Percentiles rank a stretch among this genome's conserved stretches.
phyloP scores from a whole-genome alignment of 441 rosid species.

The Eutrema salsugineum region DNA sequence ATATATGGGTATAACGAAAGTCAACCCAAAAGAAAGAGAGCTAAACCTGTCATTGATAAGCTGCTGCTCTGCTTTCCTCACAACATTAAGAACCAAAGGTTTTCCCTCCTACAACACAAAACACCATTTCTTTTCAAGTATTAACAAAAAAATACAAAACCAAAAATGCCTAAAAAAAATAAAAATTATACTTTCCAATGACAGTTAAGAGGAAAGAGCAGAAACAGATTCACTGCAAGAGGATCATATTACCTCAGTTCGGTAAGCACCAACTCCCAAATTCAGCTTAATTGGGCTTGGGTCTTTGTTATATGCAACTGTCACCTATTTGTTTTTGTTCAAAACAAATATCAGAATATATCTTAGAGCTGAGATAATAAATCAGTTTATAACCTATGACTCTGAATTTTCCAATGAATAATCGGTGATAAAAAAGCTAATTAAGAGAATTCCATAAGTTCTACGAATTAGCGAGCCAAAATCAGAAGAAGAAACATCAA shows the following conservation, averaged over 20 bases:
- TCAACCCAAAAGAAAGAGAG: not conserved
- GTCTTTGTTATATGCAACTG: conserved; percentile 91
- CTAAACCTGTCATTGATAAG: conserved; percentile 69
- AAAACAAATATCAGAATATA: not conserved
- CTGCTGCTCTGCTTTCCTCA: conserved; percentile 88
- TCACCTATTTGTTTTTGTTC: conserved; percentile 41
- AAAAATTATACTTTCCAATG: not conserved
- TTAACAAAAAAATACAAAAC: not conserved
- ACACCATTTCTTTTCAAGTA: not conserved
- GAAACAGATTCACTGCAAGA: not conserved
- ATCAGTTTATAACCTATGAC: not conserved
- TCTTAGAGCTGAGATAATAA: not conserved
- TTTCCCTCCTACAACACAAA: conserved; percentile 71
- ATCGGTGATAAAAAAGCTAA: not conserved
- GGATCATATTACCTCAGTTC: conserved; percentile 66
- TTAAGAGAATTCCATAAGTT: not conserved
- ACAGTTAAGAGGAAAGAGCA: not conserved
- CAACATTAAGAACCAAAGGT: conserved; percentile 91
- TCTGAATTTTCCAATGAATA: not conserved
- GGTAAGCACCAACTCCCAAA: conserved; percentile 97
- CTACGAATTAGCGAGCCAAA: not conserved
- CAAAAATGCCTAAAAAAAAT: too few relatives aligned
- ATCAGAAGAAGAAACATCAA: not conserved
- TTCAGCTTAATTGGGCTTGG: conserved; percentile 87
- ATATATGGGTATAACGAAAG: not conserved